Base-by-base conservation (phyloP, 148 eudicot genomes). In the Mesembryanthemum crystallinum region DNA sequence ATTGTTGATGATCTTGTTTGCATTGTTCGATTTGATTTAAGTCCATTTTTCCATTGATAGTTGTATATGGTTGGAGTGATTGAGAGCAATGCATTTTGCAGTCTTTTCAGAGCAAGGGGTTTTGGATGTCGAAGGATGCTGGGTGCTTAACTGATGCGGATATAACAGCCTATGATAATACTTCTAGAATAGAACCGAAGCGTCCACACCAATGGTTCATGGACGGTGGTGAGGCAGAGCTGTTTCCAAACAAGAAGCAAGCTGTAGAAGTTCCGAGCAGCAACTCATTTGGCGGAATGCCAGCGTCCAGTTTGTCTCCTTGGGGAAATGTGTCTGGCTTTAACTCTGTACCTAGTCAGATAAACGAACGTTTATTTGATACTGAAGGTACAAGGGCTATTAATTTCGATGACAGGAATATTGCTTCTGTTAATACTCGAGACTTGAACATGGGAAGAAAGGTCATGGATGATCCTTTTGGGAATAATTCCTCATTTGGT, bases 181-280 rank as follows among this genome's bases (percentile, higher is more conserved):
- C 86, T 65, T 75, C 88, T 47, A 88, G 87, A 82, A 68, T 83
- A 13, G 89, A 91, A 74, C 85, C 87, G 12, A 93, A 91, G 85
- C 94, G 94, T 66, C 55, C 85, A 27, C 91, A 85, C 73, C 96
- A 80, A 71, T 93, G 94, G 91, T 87, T 84, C 75, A 72, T 81
- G 76, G 89, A 88, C 77, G 82, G 86, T 8, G 75, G 80, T 30
- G 98, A 93, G 75, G 81, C 83, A 21, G 90, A 85, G 74, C 64
- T 83, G 29, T 63, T 84, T 55, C 86, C 87, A 28, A 89, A 72
- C 86, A 93, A 91, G 86, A 93, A 88, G 76, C 98, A 89, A 82
- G 88, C 85, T 74, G 76, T 87, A 63, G 94, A 86, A 74, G 74
- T 84, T 75, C 79, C 85, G 52, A 73, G 74, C 77, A 78, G 80